Base-by-base conservation (phyloP, 768 basidiomycete genomes). In the Lactifluus echinatus region DNA sequence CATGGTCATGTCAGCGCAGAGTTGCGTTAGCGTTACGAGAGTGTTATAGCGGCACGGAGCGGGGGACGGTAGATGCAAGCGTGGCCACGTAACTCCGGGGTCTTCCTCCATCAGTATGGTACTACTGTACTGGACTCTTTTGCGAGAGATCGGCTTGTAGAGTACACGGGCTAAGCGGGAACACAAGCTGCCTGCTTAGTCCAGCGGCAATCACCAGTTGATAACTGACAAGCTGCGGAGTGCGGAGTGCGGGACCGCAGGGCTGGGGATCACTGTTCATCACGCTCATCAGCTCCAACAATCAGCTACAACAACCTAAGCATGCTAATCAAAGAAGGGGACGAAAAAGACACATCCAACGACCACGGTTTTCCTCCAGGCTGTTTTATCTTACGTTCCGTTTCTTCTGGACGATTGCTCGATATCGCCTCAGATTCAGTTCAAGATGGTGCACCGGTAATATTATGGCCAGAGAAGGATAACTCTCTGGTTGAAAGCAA, bases 401-500 rank as follows among this genome's bases (percentile, higher is more conserved):
- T 79, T 12, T 81, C 79, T 3, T 75, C 73, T 4, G 71, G 75
- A 50, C 77, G 81, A 33, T 62, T 85, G 1, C 70, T 86, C 37
- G 86, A 89, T 64, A 80, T 89, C 4, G 67, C 71, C 28, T 64
- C 63, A 31, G 80, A 82, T 59, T 69, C 70, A 10, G 72, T 76
- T 7, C 80, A 81, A 56, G 86, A 89, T 69, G 81, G 82, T 4
- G 75, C 81, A 0, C 78, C 80, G 50, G 65, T 89, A 52, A 73
- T 82, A 48, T 72, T 92, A 5, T 91, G 79, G 79, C 79, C 81
- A 3, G 82, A 83, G 69, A 89, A 81, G 58, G 90, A 92, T 62
- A 80, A 71, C 11, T 87, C 85, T 3, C 73, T 89, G 4, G 89
- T 92, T 0, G 89, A 92, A 76, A 76, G 89, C 88, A 48, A 69